Base-by-base conservation (phyloP, 2,329 filamentous ascomycete species). In the Trichophyton simii region DNA sequence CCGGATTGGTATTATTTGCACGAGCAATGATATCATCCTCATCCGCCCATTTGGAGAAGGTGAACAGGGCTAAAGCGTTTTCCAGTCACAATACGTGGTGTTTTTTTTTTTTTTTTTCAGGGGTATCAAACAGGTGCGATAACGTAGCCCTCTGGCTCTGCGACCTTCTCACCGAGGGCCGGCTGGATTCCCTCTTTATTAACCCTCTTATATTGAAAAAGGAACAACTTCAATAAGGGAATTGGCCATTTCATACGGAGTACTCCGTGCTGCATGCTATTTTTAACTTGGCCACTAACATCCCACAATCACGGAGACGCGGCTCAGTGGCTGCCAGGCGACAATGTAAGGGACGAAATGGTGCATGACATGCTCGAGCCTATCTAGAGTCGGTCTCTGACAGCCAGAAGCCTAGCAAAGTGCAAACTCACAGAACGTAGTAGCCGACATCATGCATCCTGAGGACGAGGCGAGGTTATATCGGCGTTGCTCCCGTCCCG, bases 31-130 rank as follows among this genome's bases (percentile, higher is more conserved):
- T 76, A 60, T 79, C 72, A 18, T 74, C 70, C 65, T 79, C 78
- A 0, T 78, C 75, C 0, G 73, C 72, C 82, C 83, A 87, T 9
- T 76, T 77, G 69, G n/a, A 85, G 73, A 0, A 83, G 83, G 1
- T 85, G 77, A 41, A 87, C 80, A 0, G 84, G 84, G 77, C 80
- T 81, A 63, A 83, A 84, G 36, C 80, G 80, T 67, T 84, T 82
- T 65, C 83, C 82, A 42, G 71, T 69, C 15, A 83, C 79, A 31
- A 83, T 72, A 48, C 74, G 68, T 4, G 79, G 78, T 52, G 79
- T 74, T 65, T 83, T 22, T 22, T 22, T 22, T 22, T 22, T 22
- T 22, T 22, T 22, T 22, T 22, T 22, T 3, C 80, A 0, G 79
- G 77, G 81, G 81, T 78, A 36, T 78, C 74, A 25, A 84, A 1